Evolutionary conservation across 2,329 filamentous ascomycete genomes (phyloP), one percentile per base, ranked within the genome.

Genomic region (Pseudonectria buxi): DNA sequence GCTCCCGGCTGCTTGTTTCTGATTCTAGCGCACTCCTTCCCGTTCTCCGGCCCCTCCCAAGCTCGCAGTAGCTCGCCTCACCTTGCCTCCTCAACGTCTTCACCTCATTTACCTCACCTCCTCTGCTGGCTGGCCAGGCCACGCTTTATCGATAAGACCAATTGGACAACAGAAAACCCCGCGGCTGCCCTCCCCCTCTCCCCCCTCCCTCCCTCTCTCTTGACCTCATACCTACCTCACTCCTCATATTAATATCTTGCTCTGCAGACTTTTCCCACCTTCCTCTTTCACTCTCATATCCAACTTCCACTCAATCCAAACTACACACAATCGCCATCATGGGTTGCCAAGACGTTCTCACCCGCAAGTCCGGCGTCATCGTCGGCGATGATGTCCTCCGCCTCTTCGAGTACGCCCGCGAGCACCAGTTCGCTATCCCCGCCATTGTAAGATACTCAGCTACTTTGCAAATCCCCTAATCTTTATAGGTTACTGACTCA

Each of bases 381-480:
- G 68, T 71, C 46, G 69, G 69, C 50, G 68, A 73, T 49, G 69
- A 73, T 54, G 69, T 73, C 44, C 60, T 70, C 40, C 65, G 63
- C 54, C 84, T 95, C 58, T 95, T 95, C 73, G 76, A 89, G 68
- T 86, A 95, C 67, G 86, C 86, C 51, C 83, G 89, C 63, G 76
- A 92, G 72, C 76, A 94, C 60, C 71, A 83, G 48, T 95, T 88
- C 59, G 89, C 89, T 56, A 87, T 95, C 55, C 89, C 86, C 42
- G 86, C 86, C 58, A 80, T 88, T 63, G 62, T 64, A 56, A 33
- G 61, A 56, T 13, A 22, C 70, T 76, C 60, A 59, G 10, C 22
- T 30, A 28, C 10, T 12, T 12, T n/a, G 5, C 18, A 16, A 6
- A 10, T 24, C 14, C 14, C 6, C 13, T 7, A 24, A 14, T 27